Conservation (phyloP, 2,329 filamentous ascomycete genomes). For the Pseudocercospora pini-densiflorae region DNA sequence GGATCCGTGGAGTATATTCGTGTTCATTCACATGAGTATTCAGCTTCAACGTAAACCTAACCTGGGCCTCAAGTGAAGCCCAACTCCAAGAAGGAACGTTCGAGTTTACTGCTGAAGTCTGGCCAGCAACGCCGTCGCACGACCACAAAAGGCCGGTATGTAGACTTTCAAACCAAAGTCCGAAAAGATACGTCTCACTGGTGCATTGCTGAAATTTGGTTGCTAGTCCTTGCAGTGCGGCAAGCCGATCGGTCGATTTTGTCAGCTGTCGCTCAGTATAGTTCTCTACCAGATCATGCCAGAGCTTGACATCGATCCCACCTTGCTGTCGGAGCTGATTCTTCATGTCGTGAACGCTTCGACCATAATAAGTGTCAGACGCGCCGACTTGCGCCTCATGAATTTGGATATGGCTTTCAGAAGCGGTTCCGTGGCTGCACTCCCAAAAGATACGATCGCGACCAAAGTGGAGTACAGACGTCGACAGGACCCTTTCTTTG, state of each 20-base stretch:
- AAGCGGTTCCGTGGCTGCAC: not conserved
- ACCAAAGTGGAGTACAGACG: not conserved
- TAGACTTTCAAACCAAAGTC: constrained; percentile 9
- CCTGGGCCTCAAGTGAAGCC: not conserved
- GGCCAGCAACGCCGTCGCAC: not conserved
- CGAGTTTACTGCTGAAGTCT: not conserved
- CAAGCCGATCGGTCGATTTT: constrained; percentile 7
- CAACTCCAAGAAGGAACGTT: not conserved
- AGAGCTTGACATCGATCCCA: not conserved
- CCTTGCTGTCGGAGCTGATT: not conserved
- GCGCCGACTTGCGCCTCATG: not conserved
- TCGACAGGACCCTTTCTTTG: not conserved
- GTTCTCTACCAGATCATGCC: constrained; percentile 13
- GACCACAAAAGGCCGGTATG: not conserved
- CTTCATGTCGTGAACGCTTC: not conserved
- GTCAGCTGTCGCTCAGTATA: constrained; percentile 16
- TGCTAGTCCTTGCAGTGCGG: constrained; percentile 20
- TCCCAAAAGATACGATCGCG: not conserved
- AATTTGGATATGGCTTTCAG: not conserved
- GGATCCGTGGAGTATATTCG: not conserved
- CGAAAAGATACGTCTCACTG: constrained; percentile 15
- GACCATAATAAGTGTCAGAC: not conserved
- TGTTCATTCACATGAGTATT: not conserved
- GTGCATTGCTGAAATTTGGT: constrained; percentile 6
- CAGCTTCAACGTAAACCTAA: not conserved